Conservation (phyloP, 2,329 filamentous ascomycete genomes). For the Colletotrichum falcatum region DNA sequence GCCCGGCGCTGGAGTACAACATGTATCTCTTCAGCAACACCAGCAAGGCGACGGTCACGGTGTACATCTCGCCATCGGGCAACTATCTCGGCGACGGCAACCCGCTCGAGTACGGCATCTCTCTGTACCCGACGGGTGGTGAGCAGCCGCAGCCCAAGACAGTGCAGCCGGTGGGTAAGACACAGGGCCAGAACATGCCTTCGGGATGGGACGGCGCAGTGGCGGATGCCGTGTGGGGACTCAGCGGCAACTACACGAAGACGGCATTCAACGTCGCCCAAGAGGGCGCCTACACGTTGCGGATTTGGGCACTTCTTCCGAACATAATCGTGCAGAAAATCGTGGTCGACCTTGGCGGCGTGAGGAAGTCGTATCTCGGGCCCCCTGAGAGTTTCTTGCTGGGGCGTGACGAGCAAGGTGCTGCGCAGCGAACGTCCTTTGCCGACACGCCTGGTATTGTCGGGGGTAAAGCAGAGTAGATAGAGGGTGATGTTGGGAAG, state of each 20-base stretch:
- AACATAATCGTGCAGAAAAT: conserved; percentile 68
- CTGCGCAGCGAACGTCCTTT: conserved; percentile 55
- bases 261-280: conserved; percentile 55
- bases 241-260: conserved; percentile 57
- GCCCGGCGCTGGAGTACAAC: conserved; percentile 70
- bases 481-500: background rate
- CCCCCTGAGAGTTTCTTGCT: conserved; percentile 67
- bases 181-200: conserved; percentile 56
- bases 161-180: conserved; percentile 56
- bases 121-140: conserved; percentile 55
- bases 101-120: conserved; percentile 64
- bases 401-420: conserved; percentile 54
- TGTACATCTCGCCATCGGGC: conserved; percentile 64
- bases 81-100: conserved; percentile 64
- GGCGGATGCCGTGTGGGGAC: conserved; percentile 60
- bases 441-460: conserved; percentile 42
- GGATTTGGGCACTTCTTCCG: conserved; percentile 64
- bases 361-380: conserved; percentile 65
- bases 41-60: conserved; percentile 55
- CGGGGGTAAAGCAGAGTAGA: conserved; percentile 10
- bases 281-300: conserved; percentile 61
- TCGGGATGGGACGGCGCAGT: conserved; percentile 58
- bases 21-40: conserved; percentile 70
- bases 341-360: conserved; percentile 66
- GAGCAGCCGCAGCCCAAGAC: conserved; percentile 49